These are phyloP conservation scores for Aspergillus eucalypticola DNA, from an alignment of 2,329 filamentous ascomycete genomes.

Conservation along the genomic window DNA sequence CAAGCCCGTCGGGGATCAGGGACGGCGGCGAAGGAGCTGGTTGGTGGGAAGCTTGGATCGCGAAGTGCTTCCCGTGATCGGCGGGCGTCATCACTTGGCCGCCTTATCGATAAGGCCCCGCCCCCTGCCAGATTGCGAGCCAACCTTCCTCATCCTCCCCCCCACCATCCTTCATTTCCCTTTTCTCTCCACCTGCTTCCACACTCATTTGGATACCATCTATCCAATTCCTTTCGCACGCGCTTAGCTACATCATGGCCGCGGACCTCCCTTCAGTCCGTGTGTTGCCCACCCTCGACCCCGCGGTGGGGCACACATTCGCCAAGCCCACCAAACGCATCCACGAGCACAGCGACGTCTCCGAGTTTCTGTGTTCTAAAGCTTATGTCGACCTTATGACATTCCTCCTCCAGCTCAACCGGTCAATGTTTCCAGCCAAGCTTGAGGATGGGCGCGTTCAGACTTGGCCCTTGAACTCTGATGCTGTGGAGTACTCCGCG, in stretches of 20 bases:
- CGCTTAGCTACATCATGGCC: slow-evolving; percentile 21
- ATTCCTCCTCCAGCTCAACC: slow-evolving; percentile 88
- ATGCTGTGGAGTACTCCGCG: slow-evolving; percentile 51
- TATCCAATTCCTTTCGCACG: not conserved
- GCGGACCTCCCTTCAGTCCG: slow-evolving; percentile 25
- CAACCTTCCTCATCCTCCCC: not conserved
- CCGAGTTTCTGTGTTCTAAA: slow-evolving; percentile 73
- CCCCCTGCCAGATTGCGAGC: not conserved
- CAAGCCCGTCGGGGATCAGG: not conserved
- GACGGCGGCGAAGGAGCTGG: not conserved
- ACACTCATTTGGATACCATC: not conserved
- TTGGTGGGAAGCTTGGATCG: not conserved
- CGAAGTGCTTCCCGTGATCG: slow-evolving; percentile 5
- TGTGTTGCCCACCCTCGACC: slow-evolving; percentile 52
- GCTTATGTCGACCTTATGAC: slow-evolving; percentile 85
- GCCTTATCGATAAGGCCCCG: slow-evolving; percentile 7
- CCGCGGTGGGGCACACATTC: slow-evolving; percentile 58
- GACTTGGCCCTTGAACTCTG: slow-evolving; percentile 51
- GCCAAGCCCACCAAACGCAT: slow-evolving; percentile 74
- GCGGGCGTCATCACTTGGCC: slow-evolving; percentile 2
- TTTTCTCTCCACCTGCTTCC: no score
- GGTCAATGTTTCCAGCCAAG: slow-evolving; percentile 74
- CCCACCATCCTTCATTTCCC: not conserved
- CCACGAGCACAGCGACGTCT: slow-evolving; percentile 78
- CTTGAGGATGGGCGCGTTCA: slow-evolving; percentile 41